Evolutionary conservation across 495 filamentous ascomycete species (phyloP), one percentile per base, ranked within the genome.

Genomic region (Aspergillus incahuasiensis): DNA sequence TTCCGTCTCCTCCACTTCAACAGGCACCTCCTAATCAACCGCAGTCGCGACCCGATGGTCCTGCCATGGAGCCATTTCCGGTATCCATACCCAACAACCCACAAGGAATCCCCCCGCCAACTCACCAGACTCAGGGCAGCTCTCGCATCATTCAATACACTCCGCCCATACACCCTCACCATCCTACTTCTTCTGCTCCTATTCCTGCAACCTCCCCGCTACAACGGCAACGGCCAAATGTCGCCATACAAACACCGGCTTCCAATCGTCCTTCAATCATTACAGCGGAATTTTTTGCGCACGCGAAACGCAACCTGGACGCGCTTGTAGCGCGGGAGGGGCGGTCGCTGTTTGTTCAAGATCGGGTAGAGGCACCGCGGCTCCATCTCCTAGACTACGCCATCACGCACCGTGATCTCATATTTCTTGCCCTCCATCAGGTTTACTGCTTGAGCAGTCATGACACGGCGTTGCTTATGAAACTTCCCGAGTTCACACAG

Each of bases 391-490:
- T 92, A 5, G 54, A 45, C 4, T 70, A 84, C n/a, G 86, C 87
- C 0, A 86, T 81, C 59, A 8, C 47, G 2, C 43, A 67, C 0
- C 65, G 75, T 9, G 88, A 92, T 58, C 51, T 71, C 22, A 79
- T 87, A 61, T 92, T 86, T 61, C 43, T 91, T 47, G 74, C 74
- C 11, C 63, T 90, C 5, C 88, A 92, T 68, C 87, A 90, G 56
- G 52, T 88, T 1, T 89, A 82, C 63, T 87, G 83, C 63, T 60
- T 79, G 13, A 79, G 76, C 72, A 70, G 68, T 28, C 55, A 39
- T 2, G 25, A 57, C 5, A 55, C 59, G 15, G 46, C 52, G 13
- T 55, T 64, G 34, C 57, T 69, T 19, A 41, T 47, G n/a, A 30
- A 41, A 3, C 22, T 69, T 8, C 61, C 56, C 25, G 45, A 52